phyloP scores from a whole-genome alignment of 2,329 filamentous ascomycete species.

The Claviceps capensis region DNA sequence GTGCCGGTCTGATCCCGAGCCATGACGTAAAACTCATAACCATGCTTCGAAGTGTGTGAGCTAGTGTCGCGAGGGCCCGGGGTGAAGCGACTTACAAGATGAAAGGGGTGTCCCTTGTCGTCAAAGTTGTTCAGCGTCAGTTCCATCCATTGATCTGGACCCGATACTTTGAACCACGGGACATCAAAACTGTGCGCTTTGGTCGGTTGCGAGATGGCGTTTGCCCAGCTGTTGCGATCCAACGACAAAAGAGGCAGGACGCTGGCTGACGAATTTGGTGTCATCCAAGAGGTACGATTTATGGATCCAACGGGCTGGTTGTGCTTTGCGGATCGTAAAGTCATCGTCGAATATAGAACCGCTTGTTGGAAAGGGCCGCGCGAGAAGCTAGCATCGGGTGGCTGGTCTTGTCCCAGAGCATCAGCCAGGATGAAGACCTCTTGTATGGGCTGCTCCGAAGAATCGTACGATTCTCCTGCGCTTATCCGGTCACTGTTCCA shows the following conservation, averaged over 20 bases:
- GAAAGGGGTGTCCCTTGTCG: constrained; percentile 34
- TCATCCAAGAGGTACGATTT: constrained; percentile 11
- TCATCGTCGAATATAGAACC: constrained; percentile 10
- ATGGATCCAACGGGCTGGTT: constrained; percentile 11
- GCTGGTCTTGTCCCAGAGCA: background rate
- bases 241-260: constrained; percentile 9
- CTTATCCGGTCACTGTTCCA: background rate
- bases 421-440: constrained; percentile 3
- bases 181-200: constrained; percentile 7
- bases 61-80: background rate
- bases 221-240: constrained; percentile 6
- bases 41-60: constrained; percentile 8
- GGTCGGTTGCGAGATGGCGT: constrained; percentile 7
- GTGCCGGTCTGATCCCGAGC: constrained; percentile 3
- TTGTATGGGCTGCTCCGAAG: background rate
- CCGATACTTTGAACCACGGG: constrained; percentile 8
- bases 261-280: background rate
- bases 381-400: background rate
- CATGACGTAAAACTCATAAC: constrained; percentile 9
- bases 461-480: background rate
- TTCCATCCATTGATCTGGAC: constrained; percentile 27
- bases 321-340: constrained; percentile 9
- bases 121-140: constrained; percentile 36
- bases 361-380: constrained; percentile 5
- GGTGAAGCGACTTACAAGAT: constrained; percentile 21